Base-by-base conservation (phyloP, 1,139 yeast genomes). In the Hansenula lynferdii region DNA sequence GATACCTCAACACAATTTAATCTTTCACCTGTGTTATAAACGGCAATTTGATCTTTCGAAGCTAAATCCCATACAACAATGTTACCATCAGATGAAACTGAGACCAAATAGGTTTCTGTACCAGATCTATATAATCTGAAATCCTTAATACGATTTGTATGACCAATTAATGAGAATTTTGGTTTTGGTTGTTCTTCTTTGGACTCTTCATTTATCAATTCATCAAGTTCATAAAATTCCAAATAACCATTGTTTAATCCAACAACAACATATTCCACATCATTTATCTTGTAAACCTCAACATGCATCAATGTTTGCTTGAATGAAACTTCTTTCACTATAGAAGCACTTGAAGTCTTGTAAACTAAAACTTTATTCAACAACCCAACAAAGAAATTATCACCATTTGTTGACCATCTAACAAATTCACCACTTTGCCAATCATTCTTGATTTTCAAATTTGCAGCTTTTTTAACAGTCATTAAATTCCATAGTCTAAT, bases 381-480 rank as follows among this genome's bases (percentile, higher is more conserved):
- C 45, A 84, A 74, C 0, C 92, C 97, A 37, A 92, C 89, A 19
- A 82, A 69, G 56, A 87, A 90, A 52, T 70, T 69, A 31, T 74
- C 73, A 9, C 96, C 96, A 28, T 68, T 69, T 9, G 61, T 49
- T 50, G 62, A 40, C 85, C 90, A 85, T 56, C 76, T 70, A 9
- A 84, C 86, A 54, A 70, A 69, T 45, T 80, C 82, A 26, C 85
- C 85, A 43, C 67, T 63, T 59, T 82, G 84, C 32, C 90, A 81
- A 51, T 70, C 80, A 34, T 85, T 85, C 53, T 75, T 80, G 39
- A 90, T 69, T 54, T 84, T 87, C 58, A 89, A 67, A 9, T 77
- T 71, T 3, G 96, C 90, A 7, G 98, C 97, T 63, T 89, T 90
- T 57, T 86, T 85, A n/a, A 89, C 95, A 5, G 97, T 90, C 97